A percentile compares a stretch with the other conserved stretches of the same genome.
phyloP scores from a whole-genome alignment of 2,329 filamentous ascomycete genomes.

The Orbilia javanica region DNA sequence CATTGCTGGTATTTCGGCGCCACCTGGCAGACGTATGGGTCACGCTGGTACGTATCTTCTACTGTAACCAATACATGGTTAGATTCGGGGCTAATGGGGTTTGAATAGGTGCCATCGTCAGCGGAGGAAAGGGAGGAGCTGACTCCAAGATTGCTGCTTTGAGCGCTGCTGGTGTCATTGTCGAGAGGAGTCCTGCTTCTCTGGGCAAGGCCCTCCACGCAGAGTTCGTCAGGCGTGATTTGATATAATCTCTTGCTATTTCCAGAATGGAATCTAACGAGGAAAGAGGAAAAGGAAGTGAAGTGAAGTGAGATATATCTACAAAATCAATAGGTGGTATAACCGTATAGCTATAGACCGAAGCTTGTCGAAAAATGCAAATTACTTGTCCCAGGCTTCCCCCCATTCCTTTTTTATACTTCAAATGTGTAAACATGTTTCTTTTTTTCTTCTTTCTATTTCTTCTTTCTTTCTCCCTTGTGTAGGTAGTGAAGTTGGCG shows the following conservation, averaged over 20 bases:
- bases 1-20: slow-evolving; percentile 97
- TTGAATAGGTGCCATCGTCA: slow-evolving; percentile 81
- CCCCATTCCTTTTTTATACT: background rate
- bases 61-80: background rate
- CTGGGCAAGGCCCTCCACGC: slow-evolving; percentile 94
- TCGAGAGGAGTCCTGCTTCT: slow-evolving; percentile 91
- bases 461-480: background rate
- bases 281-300: background rate
- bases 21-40: slow-evolving; percentile 96
- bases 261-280: background rate
- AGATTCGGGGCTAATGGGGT: slow-evolving; percentile 44
- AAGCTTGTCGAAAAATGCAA: slow-evolving; percentile 9
- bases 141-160: slow-evolving; percentile 98
- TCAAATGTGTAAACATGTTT: slow-evolving; percentile 41
- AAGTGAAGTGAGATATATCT: no score
- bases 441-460: background rate
- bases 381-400: slow-evolving; percentile 2
- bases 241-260: slow-evolving; percentile 75
- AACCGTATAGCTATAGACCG: slow-evolving; percentile 19
- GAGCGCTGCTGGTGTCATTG: slow-evolving; percentile 91
- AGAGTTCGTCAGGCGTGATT: slow-evolving; percentile 94
- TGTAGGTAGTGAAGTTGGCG: slow-evolving; percentile 26
- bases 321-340: slow-evolving; percentile 1
- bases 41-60: slow-evolving; percentile 78
- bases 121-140: slow-evolving; percentile 95